Conservation (phyloP, 139 green algal genomes). For the Yamagishiella unicocca region DNA sequence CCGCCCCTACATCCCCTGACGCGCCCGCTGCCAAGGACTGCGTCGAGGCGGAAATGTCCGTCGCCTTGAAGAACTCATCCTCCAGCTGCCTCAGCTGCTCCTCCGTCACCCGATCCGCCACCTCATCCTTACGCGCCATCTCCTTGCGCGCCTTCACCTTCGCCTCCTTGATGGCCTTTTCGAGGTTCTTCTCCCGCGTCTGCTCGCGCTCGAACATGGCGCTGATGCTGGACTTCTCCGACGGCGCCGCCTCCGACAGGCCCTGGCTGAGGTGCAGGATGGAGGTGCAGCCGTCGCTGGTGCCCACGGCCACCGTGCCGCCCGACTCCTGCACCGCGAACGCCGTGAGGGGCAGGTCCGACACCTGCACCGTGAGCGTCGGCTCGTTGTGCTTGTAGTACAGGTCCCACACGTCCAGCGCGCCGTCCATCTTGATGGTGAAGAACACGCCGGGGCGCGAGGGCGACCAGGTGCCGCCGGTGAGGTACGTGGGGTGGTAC, state of each 20-base stretch:
- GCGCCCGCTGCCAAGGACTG: background rate
- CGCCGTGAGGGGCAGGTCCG: slow-evolving; percentile 71
- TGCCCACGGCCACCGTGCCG: slow-evolving; percentile 76
- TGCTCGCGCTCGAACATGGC: slow-evolving; percentile 79
- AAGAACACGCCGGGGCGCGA: slow-evolving; percentile 89
- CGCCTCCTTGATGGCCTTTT: slow-evolving; percentile 92
- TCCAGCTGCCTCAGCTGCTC: slow-evolving; percentile 77
- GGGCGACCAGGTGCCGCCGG: slow-evolving; percentile 80
- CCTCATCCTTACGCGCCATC: slow-evolving; percentile 74
- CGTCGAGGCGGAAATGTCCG: background rate
- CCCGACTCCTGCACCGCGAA: slow-evolving; percentile 80
- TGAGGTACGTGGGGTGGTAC: slow-evolving; percentile 87
- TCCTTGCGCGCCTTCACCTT: slow-evolving; percentile 87
- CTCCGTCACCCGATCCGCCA: slow-evolving; percentile 70
- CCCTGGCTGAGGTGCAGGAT: slow-evolving; percentile 84
- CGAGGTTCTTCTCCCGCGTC: slow-evolving; percentile 91
- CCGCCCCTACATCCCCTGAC: background rate
- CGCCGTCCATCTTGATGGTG: slow-evolving; percentile 84
- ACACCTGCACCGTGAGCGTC: slow-evolving; percentile 82
- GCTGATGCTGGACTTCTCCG: slow-evolving; percentile 87
- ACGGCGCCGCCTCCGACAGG: slow-evolving; percentile 81
- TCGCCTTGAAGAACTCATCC: slow-evolving; percentile 66
- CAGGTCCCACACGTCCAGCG: slow-evolving; percentile 93
- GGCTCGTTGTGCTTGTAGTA: slow-evolving; percentile 94
- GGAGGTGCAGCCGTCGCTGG: slow-evolving; percentile 74